phyloP scores from a whole-genome alignment of 352 stramenopile species.

The Phytophthora agathidicida region DNA sequence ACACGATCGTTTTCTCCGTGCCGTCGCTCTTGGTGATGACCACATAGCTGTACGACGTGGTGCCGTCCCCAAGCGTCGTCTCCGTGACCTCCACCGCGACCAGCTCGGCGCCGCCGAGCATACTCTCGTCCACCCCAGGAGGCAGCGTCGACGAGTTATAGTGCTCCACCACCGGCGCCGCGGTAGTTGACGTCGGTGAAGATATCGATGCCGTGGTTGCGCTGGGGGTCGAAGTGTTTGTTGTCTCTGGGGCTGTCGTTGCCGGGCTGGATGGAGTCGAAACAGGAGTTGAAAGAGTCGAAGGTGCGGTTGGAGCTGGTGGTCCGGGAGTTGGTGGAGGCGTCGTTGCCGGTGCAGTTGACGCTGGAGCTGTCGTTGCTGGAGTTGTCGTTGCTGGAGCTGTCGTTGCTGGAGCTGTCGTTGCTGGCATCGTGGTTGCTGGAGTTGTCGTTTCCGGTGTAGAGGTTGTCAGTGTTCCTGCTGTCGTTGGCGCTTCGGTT shows the following conservation, averaged over 20 bases:
- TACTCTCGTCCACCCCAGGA: conserved; percentile 28
- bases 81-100: conserved; percentile 45
- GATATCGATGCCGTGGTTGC: neutral
- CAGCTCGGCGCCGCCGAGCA: conserved; percentile 45
- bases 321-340: too few relatives aligned
- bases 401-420: conserved; percentile 1
- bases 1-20: conserved; percentile 16
- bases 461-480: neutral
- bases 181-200: conserved; percentile 3
- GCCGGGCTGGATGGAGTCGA: conserved; percentile 1
- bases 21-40: conserved; percentile 38
- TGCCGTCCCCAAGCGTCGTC: conserved; percentile 27
- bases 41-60: conserved; percentile 39
- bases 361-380: conserved; percentile 1
- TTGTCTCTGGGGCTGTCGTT: conserved; percentile 1
- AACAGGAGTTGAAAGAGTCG: neutral
- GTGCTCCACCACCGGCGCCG: conserved; percentile 20
- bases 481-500: neutral
- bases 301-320: conserved; percentile 1
- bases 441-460: neutral
- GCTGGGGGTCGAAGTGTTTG: neutral
- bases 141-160: conserved; percentile 51
- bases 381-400: neutral
- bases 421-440: neutral
- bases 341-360: conserved; percentile 3